Evolutionary conservation across 2,329 filamentous ascomycete genomes (phyloP), one percentile per base, ranked within the genome.

Genomic region (Daldinia sp.): DNA sequence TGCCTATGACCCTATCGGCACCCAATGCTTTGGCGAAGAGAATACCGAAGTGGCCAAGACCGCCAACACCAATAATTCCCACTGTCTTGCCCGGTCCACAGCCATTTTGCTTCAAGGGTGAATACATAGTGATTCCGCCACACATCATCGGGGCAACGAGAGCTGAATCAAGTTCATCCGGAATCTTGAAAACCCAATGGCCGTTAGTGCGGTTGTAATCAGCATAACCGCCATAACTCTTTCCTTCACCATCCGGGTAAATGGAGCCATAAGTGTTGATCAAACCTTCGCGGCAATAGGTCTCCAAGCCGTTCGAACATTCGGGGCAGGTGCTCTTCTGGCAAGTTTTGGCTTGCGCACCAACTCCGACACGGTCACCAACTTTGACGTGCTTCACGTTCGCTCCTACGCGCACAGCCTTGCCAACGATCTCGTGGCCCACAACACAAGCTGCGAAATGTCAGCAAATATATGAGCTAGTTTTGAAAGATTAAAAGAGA

Each of bases 1-100:
- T 88, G 12, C 83, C 88, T 6, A 89, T 84, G 4, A 90, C 85
- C 53, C 84, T 83, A 62, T 90, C 87, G 18, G 87, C 87, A 13
- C 87, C 88, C 10, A 93, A 79, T 1, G 91, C 90, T 78, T 88
- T 90, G 0, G 91, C 91, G 75, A 88, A 92, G 50, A 92, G 79
- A 12, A 93, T 79, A 2, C 87, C 91, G 69, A 92, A 89, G 78
- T 93, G 90, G 0, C 90, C 90, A 0, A 93, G 78, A 1, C 90
- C 90, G 2, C 91, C 90, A 26, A 93, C 82, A 0, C 90, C 90
- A 28, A 93, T 81, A 64, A 93, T 87, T 0, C 89, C 90, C 2
- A 93, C 89, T 3, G 79, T 84, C 80, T 91, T 92, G 1, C 90
- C 90, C 0, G 90, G 90, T 0, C 91, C 91, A 50, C 85, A 87